Conservation (phyloP, 495 filamentous ascomycete species). For the Penicillium lividum region DNA sequence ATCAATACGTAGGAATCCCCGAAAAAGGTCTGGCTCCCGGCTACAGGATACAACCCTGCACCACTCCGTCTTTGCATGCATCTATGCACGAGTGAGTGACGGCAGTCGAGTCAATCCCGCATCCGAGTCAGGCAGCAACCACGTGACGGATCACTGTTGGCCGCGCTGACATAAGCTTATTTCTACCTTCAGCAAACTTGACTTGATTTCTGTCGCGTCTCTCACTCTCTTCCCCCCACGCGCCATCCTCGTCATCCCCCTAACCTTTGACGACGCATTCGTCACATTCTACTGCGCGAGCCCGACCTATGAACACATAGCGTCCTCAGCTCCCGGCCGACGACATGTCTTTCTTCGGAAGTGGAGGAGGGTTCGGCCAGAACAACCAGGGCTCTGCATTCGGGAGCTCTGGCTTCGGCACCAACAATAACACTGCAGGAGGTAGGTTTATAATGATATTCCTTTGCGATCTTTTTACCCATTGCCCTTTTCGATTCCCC, state of each 20-base stretch:
- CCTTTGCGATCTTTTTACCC: conserved; percentile 18
- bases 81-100: neutral
- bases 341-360: conserved; percentile 51
- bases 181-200: conserved; percentile 28
- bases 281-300: conserved; percentile 15
- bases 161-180: conserved; percentile 29
- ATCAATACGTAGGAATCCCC: neutral
- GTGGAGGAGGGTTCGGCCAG: conserved; percentile 61
- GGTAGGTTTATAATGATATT: conserved; percentile 41
- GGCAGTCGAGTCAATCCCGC: conserved; percentile 5
- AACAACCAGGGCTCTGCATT: conserved; percentile 58
- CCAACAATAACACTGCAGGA: conserved; percentile 43
- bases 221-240: conserved; percentile 26
- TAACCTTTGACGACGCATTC: conserved; percentile 11
- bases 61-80: neutral
- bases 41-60: neutral
- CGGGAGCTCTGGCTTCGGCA: conserved; percentile 40
- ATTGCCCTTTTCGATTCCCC: conserved; percentile 15
- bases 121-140: conserved; percentile 22
- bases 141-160: conserved; percentile 32
- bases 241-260: conserved; percentile 19
- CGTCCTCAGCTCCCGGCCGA: conserved; percentile 30
- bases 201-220: conserved; percentile 33
- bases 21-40: neutral
- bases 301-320: conserved; percentile 39